phyloP scores from a whole-genome alignment of 2,329 filamentous ascomycete species.

The Pseudogymnoascus sp. region DNA sequence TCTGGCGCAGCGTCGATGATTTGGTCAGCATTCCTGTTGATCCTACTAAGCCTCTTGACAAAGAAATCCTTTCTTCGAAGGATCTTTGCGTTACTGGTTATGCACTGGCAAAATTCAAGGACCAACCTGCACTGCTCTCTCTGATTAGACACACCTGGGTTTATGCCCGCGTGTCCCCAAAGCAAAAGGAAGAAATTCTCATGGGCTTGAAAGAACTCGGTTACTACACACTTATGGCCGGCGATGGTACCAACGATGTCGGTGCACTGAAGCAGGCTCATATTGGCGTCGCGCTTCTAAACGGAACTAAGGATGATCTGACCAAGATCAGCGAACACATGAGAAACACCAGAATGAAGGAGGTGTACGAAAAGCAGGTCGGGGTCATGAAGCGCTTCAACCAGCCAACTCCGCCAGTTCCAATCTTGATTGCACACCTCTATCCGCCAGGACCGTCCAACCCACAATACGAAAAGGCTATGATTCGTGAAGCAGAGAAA shows the following conservation, averaged over 20 bases:
- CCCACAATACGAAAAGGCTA: conserved; percentile 88
- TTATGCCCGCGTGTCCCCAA: conserved; percentile 94
- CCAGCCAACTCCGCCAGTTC: conserved; percentile 85
- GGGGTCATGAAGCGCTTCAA: conserved; percentile 92
- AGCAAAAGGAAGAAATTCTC: conserved; percentile 98
- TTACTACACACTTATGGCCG: conserved; percentile 97
- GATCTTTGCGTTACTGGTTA: conserved; percentile 96
- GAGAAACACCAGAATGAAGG: conserved; percentile 95
- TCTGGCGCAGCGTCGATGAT: conserved; percentile 95
- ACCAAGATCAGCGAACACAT: conserved; percentile 88
- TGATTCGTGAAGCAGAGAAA: conserved; percentile 74
- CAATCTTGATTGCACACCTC: conserved; percentile 84
- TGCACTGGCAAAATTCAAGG: conserved; percentile 82
- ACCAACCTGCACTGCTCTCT: conserved; percentile 65
- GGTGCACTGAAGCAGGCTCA: conserved; percentile 97
- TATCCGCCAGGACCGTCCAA: conserved; percentile 88
- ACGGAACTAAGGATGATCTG: conserved; percentile 87
- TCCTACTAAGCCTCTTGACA: conserved; percentile 70
- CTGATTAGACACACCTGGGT: conserved; percentile 91
- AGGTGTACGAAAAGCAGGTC: conserved; percentile 94
- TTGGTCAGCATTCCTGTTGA: conserved; percentile 80
- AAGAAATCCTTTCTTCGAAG: conserved; percentile 72
- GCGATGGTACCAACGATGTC: conserved; percentile 97
- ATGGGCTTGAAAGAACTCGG: conserved; percentile 91
- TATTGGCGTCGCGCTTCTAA: conserved; percentile 90